phyloP scores from a whole-genome alignment of 2,329 filamentous ascomycete genomes.

The Aspergillus viridinutans region DNA sequence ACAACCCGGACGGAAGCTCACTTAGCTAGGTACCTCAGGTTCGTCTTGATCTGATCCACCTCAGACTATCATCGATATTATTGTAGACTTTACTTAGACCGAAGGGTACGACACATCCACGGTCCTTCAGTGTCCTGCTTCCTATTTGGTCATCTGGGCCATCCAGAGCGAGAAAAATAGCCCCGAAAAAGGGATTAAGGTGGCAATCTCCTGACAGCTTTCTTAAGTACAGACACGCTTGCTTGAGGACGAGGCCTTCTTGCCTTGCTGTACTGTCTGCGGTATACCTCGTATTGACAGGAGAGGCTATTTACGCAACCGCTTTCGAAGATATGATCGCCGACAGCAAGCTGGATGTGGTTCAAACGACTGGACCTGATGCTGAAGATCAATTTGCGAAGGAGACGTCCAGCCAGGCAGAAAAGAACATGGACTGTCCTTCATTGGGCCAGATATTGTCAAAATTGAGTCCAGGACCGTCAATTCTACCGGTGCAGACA shows the following conservation, averaged over 20 bases:
- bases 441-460: constrained; percentile 24
- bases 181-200: neutral
- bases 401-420: neutral
- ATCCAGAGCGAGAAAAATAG: neutral
- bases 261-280: neutral
- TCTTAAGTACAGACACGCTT: neutral
- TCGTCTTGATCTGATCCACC: neutral
- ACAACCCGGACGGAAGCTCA: neutral
- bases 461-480: constrained; percentile 16
- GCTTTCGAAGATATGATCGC: constrained; percentile 11
- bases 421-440: constrained; percentile 18
- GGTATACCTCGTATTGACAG: neutral
- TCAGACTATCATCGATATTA: neutral
- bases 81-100: neutral
- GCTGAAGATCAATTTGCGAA: neutral
- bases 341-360: constrained; percentile 10
- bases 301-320: neutral
- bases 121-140: neutral
- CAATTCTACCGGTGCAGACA: constrained; percentile 15
- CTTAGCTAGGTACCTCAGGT: neutral
- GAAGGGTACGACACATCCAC: neutral
- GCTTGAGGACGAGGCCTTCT: neutral
- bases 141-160: neutral
- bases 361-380: constrained; percentile 2
- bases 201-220: neutral